A percentile compares a stretch with the other conserved stretches of the same genome.
Evolutionary conservation across 345 rosid genomes (phyloP).

Genomic region (Sonneratia caseolaris): DNA sequence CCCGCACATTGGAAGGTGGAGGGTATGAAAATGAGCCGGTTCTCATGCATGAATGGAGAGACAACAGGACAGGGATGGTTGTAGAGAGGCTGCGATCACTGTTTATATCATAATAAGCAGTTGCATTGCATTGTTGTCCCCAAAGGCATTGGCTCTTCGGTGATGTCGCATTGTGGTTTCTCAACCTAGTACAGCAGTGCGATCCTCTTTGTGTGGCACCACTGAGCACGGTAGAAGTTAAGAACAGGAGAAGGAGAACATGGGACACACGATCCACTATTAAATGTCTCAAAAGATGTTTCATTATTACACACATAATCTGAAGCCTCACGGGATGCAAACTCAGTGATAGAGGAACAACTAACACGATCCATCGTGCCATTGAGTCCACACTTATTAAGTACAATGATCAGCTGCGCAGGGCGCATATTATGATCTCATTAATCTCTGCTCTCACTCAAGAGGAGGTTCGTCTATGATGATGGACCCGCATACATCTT

Average conservation of each 20-base stretch:
- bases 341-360: background rate
- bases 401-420: background rate
- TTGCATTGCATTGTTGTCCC: too few species aligned
- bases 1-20: background rate
- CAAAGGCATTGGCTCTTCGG: background rate
- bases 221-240: background rate
- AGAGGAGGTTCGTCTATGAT: conserved; percentile 12
- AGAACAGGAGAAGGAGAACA: background rate
- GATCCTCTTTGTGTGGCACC: background rate
- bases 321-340: background rate
- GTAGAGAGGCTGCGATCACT: too few species aligned
- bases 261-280: background rate
- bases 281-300: background rate
- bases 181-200: background rate
- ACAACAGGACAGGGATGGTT: background rate
- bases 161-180: background rate
- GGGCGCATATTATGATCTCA: background rate
- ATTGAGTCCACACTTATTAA: background rate
- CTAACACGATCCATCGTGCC: background rate
- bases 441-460: background rate
- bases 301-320: background rate
- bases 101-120: too few species aligned
- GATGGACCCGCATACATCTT: conserved; percentile 18
- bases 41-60: background rate
- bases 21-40: background rate